Evolutionary conservation across 768 basidiomycete genomes (phyloP).

Genomic region (Kwoniella shandongensis): DNA sequence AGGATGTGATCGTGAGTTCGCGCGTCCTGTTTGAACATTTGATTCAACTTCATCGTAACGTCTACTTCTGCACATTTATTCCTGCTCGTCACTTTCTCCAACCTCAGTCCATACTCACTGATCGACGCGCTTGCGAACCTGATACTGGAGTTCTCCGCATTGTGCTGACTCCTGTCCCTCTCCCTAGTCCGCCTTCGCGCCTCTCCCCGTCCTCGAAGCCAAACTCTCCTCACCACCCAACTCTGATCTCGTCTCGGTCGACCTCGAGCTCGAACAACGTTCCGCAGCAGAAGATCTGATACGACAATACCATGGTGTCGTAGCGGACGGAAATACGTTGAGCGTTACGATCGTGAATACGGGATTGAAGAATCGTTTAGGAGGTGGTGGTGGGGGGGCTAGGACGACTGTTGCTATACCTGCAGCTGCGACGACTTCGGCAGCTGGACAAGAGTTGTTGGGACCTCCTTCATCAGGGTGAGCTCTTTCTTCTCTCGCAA

Average conservation of each 20-base stretch:
- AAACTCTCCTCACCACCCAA: constrained; percentile 55
- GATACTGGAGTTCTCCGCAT: too few species aligned
- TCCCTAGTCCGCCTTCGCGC: constrained; percentile 80
- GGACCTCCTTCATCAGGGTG: constrained; percentile 15
- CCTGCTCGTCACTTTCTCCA: too few species aligned
- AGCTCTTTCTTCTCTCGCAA: constrained; percentile 1
- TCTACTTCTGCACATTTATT: too few species aligned
- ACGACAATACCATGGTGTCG: constrained; percentile 72
- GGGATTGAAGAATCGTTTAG: constrained; percentile 27
- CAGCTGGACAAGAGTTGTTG: constrained; percentile 20
- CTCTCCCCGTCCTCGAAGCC: constrained; percentile 62
- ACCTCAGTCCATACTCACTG: too few species aligned
- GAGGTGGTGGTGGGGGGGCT: constrained; percentile 35
- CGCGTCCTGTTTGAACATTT: too few species aligned
- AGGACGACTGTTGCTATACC: neutral
- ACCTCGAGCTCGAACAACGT: constrained; percentile 70
- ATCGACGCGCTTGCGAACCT: too few species aligned
- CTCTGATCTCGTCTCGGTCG: constrained; percentile 59
- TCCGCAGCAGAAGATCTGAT: constrained; percentile 68
- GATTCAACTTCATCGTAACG: too few species aligned
- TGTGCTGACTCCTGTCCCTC: too few species aligned
- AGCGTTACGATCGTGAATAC: constrained; percentile 62
- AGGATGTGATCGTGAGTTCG: constrained; percentile 66
- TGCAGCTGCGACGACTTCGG: constrained; percentile 1
- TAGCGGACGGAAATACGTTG: constrained; percentile 76